Evolutionary conservation across 306 rosid genomes (phyloP).

Genomic region (Begonia peltatifolia): DNA sequence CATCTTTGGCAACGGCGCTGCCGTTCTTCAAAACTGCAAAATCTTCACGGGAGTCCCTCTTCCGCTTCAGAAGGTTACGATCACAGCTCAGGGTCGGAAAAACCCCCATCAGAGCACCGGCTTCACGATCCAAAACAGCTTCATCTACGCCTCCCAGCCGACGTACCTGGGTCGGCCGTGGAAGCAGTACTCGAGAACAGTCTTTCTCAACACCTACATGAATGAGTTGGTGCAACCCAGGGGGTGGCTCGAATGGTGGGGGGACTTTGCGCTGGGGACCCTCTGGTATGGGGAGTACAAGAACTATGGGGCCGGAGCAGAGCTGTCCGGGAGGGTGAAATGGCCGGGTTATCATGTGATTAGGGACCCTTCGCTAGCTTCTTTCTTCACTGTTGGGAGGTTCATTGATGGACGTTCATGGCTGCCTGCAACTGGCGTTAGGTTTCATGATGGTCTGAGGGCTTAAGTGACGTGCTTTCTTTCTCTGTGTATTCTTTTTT

Average conservation of each 20-base stretch:
- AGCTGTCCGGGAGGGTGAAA: conserved; percentile 21
- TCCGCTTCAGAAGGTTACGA: conserved; percentile 57
- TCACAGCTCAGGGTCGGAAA: conserved; percentile 79
- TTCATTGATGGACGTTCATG: too few relatives aligned
- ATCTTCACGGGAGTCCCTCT: conserved; percentile 66
- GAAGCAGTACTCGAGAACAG: conserved; percentile 62
- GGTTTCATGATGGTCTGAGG: too few relatives aligned
- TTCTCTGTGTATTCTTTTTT: too few relatives aligned
- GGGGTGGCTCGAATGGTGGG: conserved; percentile 86
- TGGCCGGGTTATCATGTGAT: conserved; percentile 74
- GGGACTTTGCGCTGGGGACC: conserved; percentile 55
- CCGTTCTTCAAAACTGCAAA: conserved; percentile 62
- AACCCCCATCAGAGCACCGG: conserved; percentile 73
- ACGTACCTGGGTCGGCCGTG: conserved; percentile 72
- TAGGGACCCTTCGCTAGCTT: conserved; percentile 25
- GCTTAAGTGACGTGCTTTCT: too few relatives aligned
- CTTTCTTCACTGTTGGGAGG: conserved; percentile 9
- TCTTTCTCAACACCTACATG: conserved; percentile 60
- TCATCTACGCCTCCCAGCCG: conserved; percentile 51
- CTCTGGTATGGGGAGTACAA: conserved; percentile 83
- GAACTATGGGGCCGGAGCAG: conserved; percentile 54
- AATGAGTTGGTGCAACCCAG: conserved; percentile 56
- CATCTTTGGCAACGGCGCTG: conserved; percentile 81
- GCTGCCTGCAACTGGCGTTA: too few relatives aligned
- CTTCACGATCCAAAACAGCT: conserved; percentile 55